Base-by-base conservation (phyloP, 768 basidiomycete genomes). In the Hydnum rufescens region DNA sequence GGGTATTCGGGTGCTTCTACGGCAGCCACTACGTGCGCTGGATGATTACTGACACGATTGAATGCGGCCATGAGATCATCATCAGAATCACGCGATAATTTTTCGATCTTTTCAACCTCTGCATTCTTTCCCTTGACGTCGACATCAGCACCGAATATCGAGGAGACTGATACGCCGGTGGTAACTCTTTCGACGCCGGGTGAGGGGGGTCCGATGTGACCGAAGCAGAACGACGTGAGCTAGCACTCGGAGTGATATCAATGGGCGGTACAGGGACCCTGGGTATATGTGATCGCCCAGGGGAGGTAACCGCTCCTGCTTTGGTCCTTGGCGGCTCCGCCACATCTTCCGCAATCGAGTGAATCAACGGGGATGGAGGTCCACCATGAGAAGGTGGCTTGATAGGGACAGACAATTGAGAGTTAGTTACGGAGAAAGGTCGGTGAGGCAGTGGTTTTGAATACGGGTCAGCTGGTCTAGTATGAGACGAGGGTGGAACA, bases 401-500 rank as follows among this genome's bases (percentile, higher is more conserved):
- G 36, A 13, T 13, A 13, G 36, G 36, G 22, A 39, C 36, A 13
- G 36, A 39, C 13, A 13, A 13, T 13, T 22, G 13, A 39, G 22
- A 22, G 36, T 39, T 39, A 13, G 36, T 13, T 22, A 39, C 22
- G 44, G 44, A 47, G 26, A 47, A 16, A 16, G 44, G 44, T 16
- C 44, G 44, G 25, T 47, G 44, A 47, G 44, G 44, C 13, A 47
- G 26, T 47, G 44, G 44, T 47, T 47, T 47, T 8, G 44, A 47
- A 25, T 13, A 47, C 8, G 44, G 44, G 26, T 13, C 44, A 25
- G 44, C 13, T 8, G 26, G 13, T 8, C 13, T 16, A 26, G 44
- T 13, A 26, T 13, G 44, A 47, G 44, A n/a, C n/a, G n/a, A n/a
- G n/a, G n/a, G n/a, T n/a, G n/a, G n/a, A n/a, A n/a, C n/a, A n/a